Conservation (phyloP, 2,329 filamentous ascomycete genomes). For the Arthrobotrys megalospora region DNA sequence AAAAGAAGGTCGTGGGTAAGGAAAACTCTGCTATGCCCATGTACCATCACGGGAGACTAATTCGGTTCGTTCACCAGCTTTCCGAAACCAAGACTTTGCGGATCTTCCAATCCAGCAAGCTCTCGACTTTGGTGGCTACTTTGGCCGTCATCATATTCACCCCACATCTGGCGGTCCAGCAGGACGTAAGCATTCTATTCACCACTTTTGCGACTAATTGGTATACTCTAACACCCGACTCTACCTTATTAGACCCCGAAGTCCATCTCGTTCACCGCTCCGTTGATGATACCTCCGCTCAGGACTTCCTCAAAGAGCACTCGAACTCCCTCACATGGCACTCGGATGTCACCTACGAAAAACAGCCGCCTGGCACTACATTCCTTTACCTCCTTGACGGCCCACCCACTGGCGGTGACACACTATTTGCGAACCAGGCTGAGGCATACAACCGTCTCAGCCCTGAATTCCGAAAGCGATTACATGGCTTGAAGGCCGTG, state of each 20-base stretch:
- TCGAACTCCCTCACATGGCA: constrained; percentile 91
- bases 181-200: constrained; percentile 68
- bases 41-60: constrained; percentile 66
- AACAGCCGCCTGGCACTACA: constrained; percentile 89
- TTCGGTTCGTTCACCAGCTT: constrained; percentile 68
- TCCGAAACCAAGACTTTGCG: constrained; percentile 81
- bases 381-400: constrained; percentile 88
- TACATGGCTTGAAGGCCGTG: constrained; percentile 84
- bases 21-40: neutral
- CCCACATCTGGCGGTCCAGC: constrained; percentile 82
- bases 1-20: constrained; percentile 78
- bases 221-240: neutral
- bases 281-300: constrained; percentile 74
- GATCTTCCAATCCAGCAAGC: constrained; percentile 79
- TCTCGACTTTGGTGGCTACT: constrained; percentile 80
- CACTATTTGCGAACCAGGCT: constrained; percentile 83
- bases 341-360: constrained; percentile 88
- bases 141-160: constrained; percentile 85
- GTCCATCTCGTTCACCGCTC: constrained; percentile 84
- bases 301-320: constrained; percentile 77
- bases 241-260: constrained; percentile 72
- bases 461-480: constrained; percentile 81
- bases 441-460: constrained; percentile 86
- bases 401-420: constrained; percentile 80
- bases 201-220: neutral